Percentiles rank a stretch among this genome's conserved stretches.
Evolutionary conservation across 352 stramenopile species (phyloP).

Genomic region (Globisporangium echinulatum): DNA sequence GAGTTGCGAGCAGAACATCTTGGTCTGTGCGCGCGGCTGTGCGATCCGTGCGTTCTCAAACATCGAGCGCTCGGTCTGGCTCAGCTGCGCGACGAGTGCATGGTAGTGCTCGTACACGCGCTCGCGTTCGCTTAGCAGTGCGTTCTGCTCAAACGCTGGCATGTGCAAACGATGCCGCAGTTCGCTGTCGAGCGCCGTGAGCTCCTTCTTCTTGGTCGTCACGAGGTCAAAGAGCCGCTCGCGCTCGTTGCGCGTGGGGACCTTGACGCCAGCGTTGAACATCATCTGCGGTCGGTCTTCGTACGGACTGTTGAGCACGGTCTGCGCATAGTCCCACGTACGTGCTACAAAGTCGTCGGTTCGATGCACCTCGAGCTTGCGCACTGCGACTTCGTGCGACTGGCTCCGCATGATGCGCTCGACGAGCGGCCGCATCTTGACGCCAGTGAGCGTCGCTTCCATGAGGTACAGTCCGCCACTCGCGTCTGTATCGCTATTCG

Average conservation of each 20-base stretch:
- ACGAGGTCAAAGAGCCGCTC: slow-evolving; percentile 73
- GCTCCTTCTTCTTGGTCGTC: slow-evolving; percentile 56
- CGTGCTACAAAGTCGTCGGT: slow-evolving; percentile 50
- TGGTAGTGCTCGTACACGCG: slow-evolving; percentile 50
- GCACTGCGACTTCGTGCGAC: slow-evolving; percentile 60
- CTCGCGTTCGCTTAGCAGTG: slow-evolving; percentile 42
- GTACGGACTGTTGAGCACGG: slow-evolving; percentile 66
- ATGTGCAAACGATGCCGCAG: slow-evolving; percentile 62
- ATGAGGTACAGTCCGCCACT: slow-evolving; percentile 57
- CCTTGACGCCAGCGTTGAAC: slow-evolving; percentile 72
- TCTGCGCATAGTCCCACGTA: slow-evolving; percentile 50
- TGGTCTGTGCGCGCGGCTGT: slow-evolving; percentile 28
- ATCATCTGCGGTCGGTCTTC: slow-evolving; percentile 67
- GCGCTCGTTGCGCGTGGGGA: slow-evolving; percentile 57
- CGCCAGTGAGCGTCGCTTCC: slow-evolving; percentile 67
- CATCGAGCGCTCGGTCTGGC: slow-evolving; percentile 59
- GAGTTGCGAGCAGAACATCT: slow-evolving; percentile 84
- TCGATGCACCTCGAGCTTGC: slow-evolving; percentile 67
- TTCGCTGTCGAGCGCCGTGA: slow-evolving; percentile 53
- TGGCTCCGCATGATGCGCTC: slow-evolving; percentile 68
- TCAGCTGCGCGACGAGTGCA: slow-evolving; percentile 44
- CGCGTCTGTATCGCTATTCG: not conserved
- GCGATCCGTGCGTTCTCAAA: slow-evolving; percentile 76
- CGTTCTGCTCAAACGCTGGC: slow-evolving; percentile 70
- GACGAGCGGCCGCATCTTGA: slow-evolving; percentile 78